Conservation (phyloP, 2,329 filamentous ascomycete genomes). For the Leptographium procerum region DNA sequence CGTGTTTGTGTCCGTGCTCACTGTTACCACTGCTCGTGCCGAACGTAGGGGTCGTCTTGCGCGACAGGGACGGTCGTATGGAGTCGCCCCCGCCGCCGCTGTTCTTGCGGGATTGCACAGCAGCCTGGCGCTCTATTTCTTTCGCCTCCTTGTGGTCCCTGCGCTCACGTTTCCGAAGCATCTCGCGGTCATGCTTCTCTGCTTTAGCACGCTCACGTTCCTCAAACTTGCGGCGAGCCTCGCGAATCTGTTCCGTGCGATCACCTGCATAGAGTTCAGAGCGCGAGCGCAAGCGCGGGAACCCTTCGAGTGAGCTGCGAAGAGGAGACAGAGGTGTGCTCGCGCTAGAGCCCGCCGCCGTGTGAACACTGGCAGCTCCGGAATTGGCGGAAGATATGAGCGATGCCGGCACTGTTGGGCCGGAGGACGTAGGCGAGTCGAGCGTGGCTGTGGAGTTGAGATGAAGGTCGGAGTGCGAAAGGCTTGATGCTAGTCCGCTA, state of each 20-base stretch:
- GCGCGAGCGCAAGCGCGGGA: conserved; percentile 45
- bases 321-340: conserved; percentile 37
- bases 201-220: conserved; percentile 50
- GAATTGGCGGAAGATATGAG: conserved; percentile 15
- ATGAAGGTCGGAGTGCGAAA: conserved; percentile 34
- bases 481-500: conserved; percentile 27
- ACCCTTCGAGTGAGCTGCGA: conserved; percentile 48
- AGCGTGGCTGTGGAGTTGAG: conserved; percentile 20
- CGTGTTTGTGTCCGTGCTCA: neutral
- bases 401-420: conserved; percentile 1
- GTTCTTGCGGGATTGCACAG: conserved; percentile 26
- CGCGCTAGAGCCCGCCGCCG: conserved; percentile 8
- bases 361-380: neutral
- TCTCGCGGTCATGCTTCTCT: conserved; percentile 49
- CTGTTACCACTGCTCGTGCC: conserved; percentile 1
- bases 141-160: conserved; percentile 45
- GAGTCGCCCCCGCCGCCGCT: conserved; percentile 19
- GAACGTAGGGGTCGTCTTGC: conserved; percentile 15
- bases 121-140: conserved; percentile 35
- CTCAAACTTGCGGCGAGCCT: conserved; percentile 51
- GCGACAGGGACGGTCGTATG: conserved; percentile 10
- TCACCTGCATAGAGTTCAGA: conserved; percentile 45
- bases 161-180: conserved; percentile 46
- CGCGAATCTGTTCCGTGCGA: conserved; percentile 45
- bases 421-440: conserved; percentile 15